Evolutionary conservation across 176 grass and related monocot genomes (phyloP).

Genomic region (Lolium multiflorum): DNA sequence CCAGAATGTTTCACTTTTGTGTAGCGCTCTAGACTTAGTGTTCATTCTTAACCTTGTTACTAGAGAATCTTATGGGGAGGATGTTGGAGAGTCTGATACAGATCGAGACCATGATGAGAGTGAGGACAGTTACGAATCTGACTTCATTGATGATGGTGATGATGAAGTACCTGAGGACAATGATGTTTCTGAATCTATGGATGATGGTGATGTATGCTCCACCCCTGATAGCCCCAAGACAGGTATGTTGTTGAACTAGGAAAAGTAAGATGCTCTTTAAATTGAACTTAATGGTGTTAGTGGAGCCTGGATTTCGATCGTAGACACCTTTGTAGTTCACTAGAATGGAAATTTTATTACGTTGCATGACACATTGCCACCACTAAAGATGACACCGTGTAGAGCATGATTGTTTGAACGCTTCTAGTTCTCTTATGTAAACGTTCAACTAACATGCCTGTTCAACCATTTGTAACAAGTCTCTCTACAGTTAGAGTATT

Average conservation of each 20-base stretch:
- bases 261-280: background rate
- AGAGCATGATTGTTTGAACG: background rate
- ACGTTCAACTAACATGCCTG: constrained; percentile 10
- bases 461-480: background rate
- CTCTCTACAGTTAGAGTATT: background rate
- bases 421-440: constrained; percentile 1
- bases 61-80: constrained; percentile 93
- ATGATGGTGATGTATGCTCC: constrained; percentile 60
- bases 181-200: constrained; percentile 64
- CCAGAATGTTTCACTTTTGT: constrained; percentile 8
- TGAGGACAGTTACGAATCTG: constrained; percentile 94
- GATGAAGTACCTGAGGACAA: constrained; percentile 42
- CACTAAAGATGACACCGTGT: background rate
- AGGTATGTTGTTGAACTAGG: constrained; percentile 42
- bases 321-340: constrained; percentile 8
- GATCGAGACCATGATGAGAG: constrained; percentile 56
- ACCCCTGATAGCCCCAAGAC: constrained; percentile 33
- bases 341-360: background rate
- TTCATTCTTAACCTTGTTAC: constrained; percentile 45
- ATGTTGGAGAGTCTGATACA: constrained; percentile 74
- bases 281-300: background rate
- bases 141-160: constrained; percentile 91
- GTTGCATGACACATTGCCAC: constrained; percentile 17
- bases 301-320: background rate
- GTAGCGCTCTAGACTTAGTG: background rate